phyloP scores from a whole-genome alignment of 208 protist species.

The Lotmaria passim region DNA sequence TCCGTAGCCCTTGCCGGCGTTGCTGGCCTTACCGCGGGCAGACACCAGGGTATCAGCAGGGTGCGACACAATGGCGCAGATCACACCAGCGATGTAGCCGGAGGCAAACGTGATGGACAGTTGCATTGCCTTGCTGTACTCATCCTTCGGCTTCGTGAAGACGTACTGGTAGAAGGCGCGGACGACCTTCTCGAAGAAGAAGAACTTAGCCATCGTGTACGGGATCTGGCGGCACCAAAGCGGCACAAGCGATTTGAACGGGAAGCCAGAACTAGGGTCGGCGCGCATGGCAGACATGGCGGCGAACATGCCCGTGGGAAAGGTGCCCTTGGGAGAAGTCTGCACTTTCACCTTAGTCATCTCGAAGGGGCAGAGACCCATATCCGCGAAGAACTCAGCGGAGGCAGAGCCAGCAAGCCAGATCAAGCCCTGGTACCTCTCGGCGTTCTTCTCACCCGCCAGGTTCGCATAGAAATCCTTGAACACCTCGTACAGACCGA shows the following conservation, averaged over 20 bases:
- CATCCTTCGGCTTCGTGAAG: constrained; percentile 73
- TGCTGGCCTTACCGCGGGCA: constrained; percentile 87
- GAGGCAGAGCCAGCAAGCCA: constrained; percentile 93
- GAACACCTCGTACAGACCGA: constrained; percentile 95
- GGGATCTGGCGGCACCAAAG: constrained; percentile 95
- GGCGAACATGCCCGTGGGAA: constrained; percentile 71
- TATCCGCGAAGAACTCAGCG: constrained; percentile 97
- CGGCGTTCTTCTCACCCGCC: constrained; percentile 86
- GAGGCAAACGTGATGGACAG: constrained; percentile 92
- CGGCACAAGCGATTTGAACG: constrained; percentile 89
- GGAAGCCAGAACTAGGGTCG: constrained; percentile 80
- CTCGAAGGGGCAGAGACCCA: constrained; percentile 96
- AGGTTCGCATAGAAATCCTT: constrained; percentile 91
- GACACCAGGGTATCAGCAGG: constrained; percentile 96
- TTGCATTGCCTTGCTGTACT: constrained; percentile 90
- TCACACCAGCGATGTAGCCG: constrained; percentile 95
- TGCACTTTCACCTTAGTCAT: constrained; percentile 94
- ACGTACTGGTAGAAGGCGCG: constrained; percentile 89
- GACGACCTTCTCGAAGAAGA: constrained; percentile 90
- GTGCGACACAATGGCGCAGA: constrained; percentile 96
- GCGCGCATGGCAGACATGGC: constrained; percentile 76
- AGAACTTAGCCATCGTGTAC: constrained; percentile 97
- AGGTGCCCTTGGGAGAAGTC: constrained; percentile 84
- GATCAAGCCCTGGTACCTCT: constrained; percentile 76
- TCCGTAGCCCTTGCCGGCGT: constrained; percentile 74